Base-by-base conservation (phyloP, 2,329 filamentous ascomycete genomes). In the Aspergillus terreus region DNA sequence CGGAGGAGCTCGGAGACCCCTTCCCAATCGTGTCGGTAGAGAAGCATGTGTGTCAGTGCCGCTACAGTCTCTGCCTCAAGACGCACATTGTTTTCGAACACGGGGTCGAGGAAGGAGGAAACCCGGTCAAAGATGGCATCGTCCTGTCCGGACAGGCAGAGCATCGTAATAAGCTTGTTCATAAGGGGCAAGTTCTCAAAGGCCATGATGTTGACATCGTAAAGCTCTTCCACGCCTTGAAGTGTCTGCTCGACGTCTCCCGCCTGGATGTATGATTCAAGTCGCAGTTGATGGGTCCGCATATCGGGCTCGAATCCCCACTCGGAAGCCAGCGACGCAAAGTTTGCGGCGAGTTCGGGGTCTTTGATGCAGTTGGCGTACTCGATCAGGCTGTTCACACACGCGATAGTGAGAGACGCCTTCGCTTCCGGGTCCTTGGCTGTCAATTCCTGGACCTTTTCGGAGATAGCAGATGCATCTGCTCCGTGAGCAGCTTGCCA, bases 1-100 rank as follows among this genome's bases (percentile, higher is more conserved):
- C 91, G 90, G 14, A 97, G 80, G 0, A 95, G 80, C 64, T 95
- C 90, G 55, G 90, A 86, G 4, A 90, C 84, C 55, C 95, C 90
- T 57, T 85, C 83, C 41, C 85, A 79, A 65, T 95, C 88, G 62
- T 90, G 87, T 38, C 87, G 84, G 54, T 82, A 80, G 10, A 96
- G 78, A 59, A 95, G 87, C 40, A 87, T 76, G 42, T 85, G 76
- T 53, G 85, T 87, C n/a, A 96, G 76, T 0, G 82, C 80, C 6
- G 85, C 83, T 1, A 94, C 82, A 0, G 91, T 95, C 41, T 85
- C 79, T 0, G 91, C 83, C 33, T 88, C 86, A 12, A 96, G 78
- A 1, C 79, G 81, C 6, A 83, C 82, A 49, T 84, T 79, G 10
- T 84, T 82, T 62, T 90, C 83, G 52, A 91, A 85, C 2, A 95